Conservation (phyloP, 371 early-diverging fungal genomes). For the Apophysomyces sp. region DNA sequence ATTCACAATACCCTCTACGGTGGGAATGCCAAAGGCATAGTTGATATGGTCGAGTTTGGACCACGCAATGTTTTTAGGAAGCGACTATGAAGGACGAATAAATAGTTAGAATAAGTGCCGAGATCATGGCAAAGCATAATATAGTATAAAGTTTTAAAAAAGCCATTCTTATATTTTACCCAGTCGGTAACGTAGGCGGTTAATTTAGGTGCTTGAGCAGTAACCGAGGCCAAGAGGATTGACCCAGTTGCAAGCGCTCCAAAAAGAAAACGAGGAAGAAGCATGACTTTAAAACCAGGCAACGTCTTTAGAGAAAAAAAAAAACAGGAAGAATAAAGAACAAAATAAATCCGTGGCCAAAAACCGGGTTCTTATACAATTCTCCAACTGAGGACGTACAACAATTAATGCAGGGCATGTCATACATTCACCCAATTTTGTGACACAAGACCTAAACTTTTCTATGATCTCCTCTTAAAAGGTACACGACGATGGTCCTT, state of each 20-base stretch:
- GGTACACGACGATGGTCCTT: constrained; percentile 66
- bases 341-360: neutral
- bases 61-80: constrained; percentile 36
- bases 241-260: neutral
- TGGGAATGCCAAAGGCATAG: constrained; percentile 42
- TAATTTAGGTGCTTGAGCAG: constrained; percentile 1
- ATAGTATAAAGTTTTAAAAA: no score
- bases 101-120: neutral
- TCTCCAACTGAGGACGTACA: neutral
- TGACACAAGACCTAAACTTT: neutral
- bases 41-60: constrained; percentile 36
- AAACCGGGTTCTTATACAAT: neutral
- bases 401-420: neutral
- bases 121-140: no score
- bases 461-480: constrained; percentile 42
- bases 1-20: constrained; percentile 23
- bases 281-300: neutral
- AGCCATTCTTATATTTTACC: constrained; percentile 17
- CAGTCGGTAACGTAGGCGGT: constrained; percentile 42
- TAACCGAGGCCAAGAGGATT: neutral
- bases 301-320: neutral
- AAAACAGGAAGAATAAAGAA: neutral
- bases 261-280: neutral
- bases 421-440: neutral
- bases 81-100: constrained; percentile 8